Evolutionary conservation across 345 rosid species (phyloP).

Genomic region (Euphorbia pulcherrima): DNA sequence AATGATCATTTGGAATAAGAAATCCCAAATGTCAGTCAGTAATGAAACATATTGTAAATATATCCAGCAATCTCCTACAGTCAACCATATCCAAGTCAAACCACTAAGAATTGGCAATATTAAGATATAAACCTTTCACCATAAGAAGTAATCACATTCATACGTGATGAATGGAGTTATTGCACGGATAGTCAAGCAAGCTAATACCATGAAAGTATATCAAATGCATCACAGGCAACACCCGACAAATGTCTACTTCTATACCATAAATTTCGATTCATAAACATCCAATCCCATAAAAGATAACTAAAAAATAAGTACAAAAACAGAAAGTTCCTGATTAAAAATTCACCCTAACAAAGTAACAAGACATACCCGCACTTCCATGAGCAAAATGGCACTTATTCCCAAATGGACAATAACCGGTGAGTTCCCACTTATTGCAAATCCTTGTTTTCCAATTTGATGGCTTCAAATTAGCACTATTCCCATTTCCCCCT

Average conservation of each 20-base stretch:
- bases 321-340: neutral
- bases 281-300: neutral
- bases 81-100: neutral
- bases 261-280: neutral
- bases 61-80: neutral
- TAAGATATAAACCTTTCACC: too few species aligned
- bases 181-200: neutral
- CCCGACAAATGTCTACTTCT: neutral
- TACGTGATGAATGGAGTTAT: neutral
- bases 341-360: neutral
- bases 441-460: constrained; percentile 98
- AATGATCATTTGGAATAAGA: neutral
- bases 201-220: neutral
- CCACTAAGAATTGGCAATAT: neutral
- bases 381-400: constrained; percentile 96
- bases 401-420: constrained; percentile 90
- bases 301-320: neutral
- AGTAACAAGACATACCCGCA: constrained; percentile 47
- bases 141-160: too few species aligned
- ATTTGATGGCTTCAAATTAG: constrained; percentile 73
- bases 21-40: neutral
- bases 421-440: constrained; percentile 95
- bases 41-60: neutral
- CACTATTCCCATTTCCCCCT: constrained; percentile 24
- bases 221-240: neutral